phyloP scores from a whole-genome alignment of 257 asterid genomes.

The Fraxinus anomala region DNA sequence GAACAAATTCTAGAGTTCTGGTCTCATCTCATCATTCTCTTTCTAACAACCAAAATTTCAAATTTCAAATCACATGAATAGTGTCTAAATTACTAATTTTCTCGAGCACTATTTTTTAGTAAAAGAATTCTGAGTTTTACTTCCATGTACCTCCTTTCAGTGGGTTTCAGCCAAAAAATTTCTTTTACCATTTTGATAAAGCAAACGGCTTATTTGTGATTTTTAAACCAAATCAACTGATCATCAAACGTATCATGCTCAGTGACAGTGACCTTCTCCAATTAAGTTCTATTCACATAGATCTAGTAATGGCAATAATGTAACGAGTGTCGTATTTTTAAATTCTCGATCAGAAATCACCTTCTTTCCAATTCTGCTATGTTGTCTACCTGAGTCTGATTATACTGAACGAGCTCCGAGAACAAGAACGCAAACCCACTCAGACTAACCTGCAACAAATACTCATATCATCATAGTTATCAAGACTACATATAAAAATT shows the following conservation, averaged over 20 bases:
- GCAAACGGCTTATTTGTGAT: neutral
- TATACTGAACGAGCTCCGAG: slow-evolving; percentile 93
- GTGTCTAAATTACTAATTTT: slow-evolving; percentile 5
- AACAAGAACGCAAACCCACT: slow-evolving; percentile 89
- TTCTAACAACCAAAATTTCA: neutral
- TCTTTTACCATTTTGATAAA: slow-evolving; percentile 10
- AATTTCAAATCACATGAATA: neutral
- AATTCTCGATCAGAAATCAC: slow-evolving; percentile 33
- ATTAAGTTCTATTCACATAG: neutral
- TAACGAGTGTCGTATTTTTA: neutral
- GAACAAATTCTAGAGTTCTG: neutral
- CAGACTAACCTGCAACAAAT: slow-evolving; percentile 64
- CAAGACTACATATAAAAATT: neutral
- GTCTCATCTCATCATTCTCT: neutral
- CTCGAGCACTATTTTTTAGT: neutral
- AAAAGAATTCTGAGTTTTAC: neutral
- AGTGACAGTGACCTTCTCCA: neutral
- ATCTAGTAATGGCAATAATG: neutral
- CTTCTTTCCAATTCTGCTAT: slow-evolving; percentile 75
- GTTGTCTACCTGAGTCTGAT: slow-evolving; percentile 89
- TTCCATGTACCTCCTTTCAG: neutral
- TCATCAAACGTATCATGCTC: neutral
- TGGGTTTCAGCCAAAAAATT: neutral
- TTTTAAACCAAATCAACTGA: neutral
- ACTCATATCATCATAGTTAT: neutral